Percentiles rank a stretch among this genome's conserved stretches.
phyloP scores from a whole-genome alignment of 2,329 filamentous ascomycete genomes.

The Gnomoniopsis sp. region DNA sequence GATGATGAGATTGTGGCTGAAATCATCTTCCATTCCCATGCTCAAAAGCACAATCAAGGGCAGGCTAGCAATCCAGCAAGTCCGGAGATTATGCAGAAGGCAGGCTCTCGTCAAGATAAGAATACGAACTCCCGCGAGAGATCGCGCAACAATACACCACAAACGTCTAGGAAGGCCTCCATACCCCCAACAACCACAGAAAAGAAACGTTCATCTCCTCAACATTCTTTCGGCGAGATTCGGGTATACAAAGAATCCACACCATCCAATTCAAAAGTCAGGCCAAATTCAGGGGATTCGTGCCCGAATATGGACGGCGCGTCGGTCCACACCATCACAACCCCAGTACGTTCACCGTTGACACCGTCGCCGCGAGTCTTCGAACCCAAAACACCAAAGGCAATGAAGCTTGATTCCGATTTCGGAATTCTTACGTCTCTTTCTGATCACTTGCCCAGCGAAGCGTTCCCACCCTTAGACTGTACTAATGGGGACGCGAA shows the following conservation, averaged over 20 bases:
- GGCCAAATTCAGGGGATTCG: not conserved
- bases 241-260: not conserved
- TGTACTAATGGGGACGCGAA: not conserved
- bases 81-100: not conserved
- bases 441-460: not conserved
- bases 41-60: not conserved
- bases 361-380: conserved; percentile 21
- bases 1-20: conserved; percentile 13
- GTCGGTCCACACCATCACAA: not conserved
- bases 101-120: not conserved
- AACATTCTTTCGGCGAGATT: not conserved
- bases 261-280: not conserved
- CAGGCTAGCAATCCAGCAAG: not conserved
- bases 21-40: conserved; percentile 8
- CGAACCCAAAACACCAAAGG: conserved; percentile 29
- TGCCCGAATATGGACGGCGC: conserved; percentile 1
- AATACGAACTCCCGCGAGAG: not conserved
- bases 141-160: not conserved
- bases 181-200: not conserved
- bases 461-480: not conserved
- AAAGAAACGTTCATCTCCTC: not conserved
- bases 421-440: not conserved
- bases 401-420: conserved; percentile 22
- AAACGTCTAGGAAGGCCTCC: not conserved
- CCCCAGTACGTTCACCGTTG: not conserved